Conservation (phyloP, 768 basidiomycete genomes). For the Podaxis sp. region DNA sequence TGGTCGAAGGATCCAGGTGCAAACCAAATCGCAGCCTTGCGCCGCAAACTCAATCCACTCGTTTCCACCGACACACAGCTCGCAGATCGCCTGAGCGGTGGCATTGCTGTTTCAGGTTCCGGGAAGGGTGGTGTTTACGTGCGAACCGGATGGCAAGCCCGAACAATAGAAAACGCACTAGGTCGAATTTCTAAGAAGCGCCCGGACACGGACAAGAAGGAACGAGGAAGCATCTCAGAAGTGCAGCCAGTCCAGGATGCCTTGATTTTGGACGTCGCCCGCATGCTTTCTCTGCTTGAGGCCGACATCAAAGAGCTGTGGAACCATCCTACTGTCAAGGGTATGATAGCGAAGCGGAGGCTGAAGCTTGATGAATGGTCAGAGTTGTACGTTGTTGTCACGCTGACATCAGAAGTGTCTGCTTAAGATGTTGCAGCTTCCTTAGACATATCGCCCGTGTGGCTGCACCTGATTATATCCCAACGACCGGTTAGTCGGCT, state of each 20-base stretch:
- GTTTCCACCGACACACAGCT: constrained; percentile 58
- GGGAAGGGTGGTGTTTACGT: constrained; percentile 75
- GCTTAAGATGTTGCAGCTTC: constrained; percentile 46
- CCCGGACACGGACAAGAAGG: constrained; percentile 25
- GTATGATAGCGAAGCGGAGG: constrained; percentile 61
- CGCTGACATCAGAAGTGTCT: neutral
- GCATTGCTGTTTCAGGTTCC: constrained; percentile 68
- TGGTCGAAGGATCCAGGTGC: constrained; percentile 24
- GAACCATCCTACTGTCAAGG: constrained; percentile 67
- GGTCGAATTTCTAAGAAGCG: constrained; percentile 33
- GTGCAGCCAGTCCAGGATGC: constrained; percentile 41
- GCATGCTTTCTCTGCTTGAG: constrained; percentile 51
- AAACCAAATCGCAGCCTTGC: constrained; percentile 48
- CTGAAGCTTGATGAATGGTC: constrained; percentile 84
- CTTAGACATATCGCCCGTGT: constrained; percentile 70
- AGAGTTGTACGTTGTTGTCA: constrained; percentile 62
- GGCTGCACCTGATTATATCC: constrained; percentile 63
- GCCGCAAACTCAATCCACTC: constrained; percentile 55
- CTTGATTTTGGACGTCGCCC: constrained; percentile 56
- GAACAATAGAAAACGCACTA: constrained; percentile 52
- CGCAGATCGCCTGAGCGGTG: constrained; percentile 71
- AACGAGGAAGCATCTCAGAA: constrained; percentile 28
- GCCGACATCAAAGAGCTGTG: constrained; percentile 71
- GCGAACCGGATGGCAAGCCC: constrained; percentile 77
- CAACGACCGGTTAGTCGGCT: constrained; percentile 56